Evolutionary conservation across 495 filamentous ascomycete species (phyloP), one percentile per base, ranked within the genome.

Genomic region (Cercophora scortea): DNA sequence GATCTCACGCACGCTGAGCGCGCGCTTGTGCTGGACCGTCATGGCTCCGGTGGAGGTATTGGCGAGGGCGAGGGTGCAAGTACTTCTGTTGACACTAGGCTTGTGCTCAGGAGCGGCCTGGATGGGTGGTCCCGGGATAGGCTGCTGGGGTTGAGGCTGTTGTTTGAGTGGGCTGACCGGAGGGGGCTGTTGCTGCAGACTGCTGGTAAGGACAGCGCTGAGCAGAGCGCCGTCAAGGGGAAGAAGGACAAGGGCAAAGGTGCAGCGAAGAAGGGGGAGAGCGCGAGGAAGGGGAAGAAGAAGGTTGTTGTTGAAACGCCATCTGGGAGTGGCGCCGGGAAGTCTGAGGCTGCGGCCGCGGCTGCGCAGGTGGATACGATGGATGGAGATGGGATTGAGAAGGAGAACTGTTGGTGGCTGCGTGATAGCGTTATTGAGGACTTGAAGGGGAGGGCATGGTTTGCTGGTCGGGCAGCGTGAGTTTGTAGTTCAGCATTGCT

Each of bases 161-260:
- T 98, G 43, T 93, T 96, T 67, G 85, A 85, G 55, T 96, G 90
- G 88, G 78, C 83, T 3, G 88, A 79, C 59, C 59, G 71, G 50
- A 47, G 42, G 19, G 32, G 35, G 18, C 5, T 56, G 56, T 64
- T 45, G 3, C 13, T 45, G 32, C 47, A 57, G 42, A 17, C 32
- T 18, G 51, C 32, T 15, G 43, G 25, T 15, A 25, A 25, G 25
- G 25, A 25, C 25, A 25, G 25, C 25, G 34, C 13, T 25, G 51
- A 32, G 4, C 32, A 51, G 25, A 18, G 12, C 39, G 40, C n/a
- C 8, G 19, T 8, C 1, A 17, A 17, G 68, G 73, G 67, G 18
- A 43, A 43, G 47, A 41, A 17, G 33, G 57, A 59, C 16, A 61
- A 62, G 39, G 71, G 70, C 59, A 72, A 69, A 53, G 15, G 13